Evolutionary conservation across 805 yeast species (phyloP), one percentile per base, ranked within the genome.

Genomic region (Nakazawaea ishiwadae): DNA sequence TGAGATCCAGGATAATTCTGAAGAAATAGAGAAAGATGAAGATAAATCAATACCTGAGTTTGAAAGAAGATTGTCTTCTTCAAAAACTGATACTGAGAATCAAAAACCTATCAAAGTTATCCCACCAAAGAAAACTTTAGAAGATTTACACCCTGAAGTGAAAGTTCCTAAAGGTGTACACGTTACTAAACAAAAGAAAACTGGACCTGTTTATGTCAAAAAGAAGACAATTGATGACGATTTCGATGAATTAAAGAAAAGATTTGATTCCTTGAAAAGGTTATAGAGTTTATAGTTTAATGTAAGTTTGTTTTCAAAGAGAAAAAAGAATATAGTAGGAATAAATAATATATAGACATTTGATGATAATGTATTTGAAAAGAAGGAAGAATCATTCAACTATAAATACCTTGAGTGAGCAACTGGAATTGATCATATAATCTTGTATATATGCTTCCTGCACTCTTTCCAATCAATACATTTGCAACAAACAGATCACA

Each of bases 371-470:
- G 7, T 8, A 8, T 23, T 23, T 23, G 26, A 23, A 8, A 8
- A 23, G 26, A 10, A 23, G 26, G 26, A 8, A 8, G 10, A 8
- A 8, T 23, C 7, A 8, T 23, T 58, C 57, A 82, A 54, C 77
- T 79, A 60, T 88, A 93, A 20, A 93, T 93, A 33, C 99, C 99
- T 65, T 93, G 99, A 0, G 98, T 90, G 37, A 89, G 65, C 60
- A 93, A 67, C 62, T 93, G 99, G 66, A 85, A 93, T 59, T 91
- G 98, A 59, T 93, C 99, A 56, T 93, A 93, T 24, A 93, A 67
- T 50, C 96, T 71, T 1, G 99, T 93, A 65, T 89, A 93, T 49
- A 86, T 74, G 54, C 93, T 87, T 10, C 95, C 95, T 44, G 84
- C 53, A 52, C 96, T 86, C 62, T 84, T 90, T 29, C 77, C 84